These are phyloP conservation scores for Ustulina deusta DNA, from an alignment of 2,329 filamentous ascomycete genomes.

Conservation along the genomic window DNA sequence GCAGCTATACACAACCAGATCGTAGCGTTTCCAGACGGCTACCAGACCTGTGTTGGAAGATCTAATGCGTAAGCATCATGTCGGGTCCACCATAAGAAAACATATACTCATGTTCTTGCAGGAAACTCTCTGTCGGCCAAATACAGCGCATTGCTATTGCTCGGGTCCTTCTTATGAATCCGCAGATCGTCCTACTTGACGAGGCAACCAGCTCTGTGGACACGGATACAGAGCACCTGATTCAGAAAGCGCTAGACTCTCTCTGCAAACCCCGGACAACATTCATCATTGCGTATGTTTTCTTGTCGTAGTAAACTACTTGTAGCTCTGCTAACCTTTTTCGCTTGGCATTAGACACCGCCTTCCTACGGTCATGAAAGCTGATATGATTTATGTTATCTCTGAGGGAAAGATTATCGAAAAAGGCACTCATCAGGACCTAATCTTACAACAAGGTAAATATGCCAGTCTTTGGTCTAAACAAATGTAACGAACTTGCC, in stretches of 20 bases:
- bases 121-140: not conserved
- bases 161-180: not conserved
- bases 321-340: too few relatives aligned
- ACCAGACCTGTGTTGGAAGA: not conserved
- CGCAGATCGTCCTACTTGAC: not conserved
- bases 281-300: too few relatives aligned
- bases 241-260: conserved; percentile 1
- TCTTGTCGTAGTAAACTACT: too few relatives aligned
- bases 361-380: not conserved
- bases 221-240: not conserved
- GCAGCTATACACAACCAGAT: conserved; percentile 20
- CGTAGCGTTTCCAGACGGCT: not conserved
- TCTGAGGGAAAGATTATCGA: too few relatives aligned
- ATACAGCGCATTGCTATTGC: not conserved
- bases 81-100: not conserved
- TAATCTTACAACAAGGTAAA: too few relatives aligned
- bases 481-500: too few relatives aligned
- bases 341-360: not conserved
- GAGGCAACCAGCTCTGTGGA: conserved; percentile 5
- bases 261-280: too few relatives aligned
- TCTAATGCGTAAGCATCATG: too few relatives aligned
- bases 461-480: too few relatives aligned
- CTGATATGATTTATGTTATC: not conserved
- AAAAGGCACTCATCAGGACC: too few relatives aligned
- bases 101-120: conserved; percentile 9